Base-by-base conservation (phyloP, 345 rosid genomes). In the Adansonia digitata region DNA sequence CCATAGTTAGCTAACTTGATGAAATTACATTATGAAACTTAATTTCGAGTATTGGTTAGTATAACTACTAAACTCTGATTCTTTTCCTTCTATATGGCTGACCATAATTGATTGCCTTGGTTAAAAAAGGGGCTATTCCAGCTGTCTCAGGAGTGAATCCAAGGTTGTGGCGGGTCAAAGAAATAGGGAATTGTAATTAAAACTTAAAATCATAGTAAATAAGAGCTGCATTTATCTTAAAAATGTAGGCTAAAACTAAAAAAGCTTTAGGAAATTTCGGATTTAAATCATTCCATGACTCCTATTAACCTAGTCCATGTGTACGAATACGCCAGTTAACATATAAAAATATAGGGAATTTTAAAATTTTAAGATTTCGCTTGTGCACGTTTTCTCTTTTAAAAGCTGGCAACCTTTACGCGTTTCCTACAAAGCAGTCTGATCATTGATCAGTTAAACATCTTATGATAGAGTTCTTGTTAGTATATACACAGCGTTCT, bases 361-460 rank as follows among this genome's bases (percentile, higher is more conserved):
- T 52, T n/a, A 5, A n/a, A 45, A 2, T 45, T 13, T 45, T 45
- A 40, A 40, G 43, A 40, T 0, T 48, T 12, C 53, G 17, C 9
- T 2, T 49, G 7, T 48, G 53, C 53, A 48, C 7, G 17, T 55
- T 55, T 55, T 55, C 31, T 24, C 61, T 55, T 52, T 10, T 20
- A 52, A 52, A 52, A 52, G 53, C 26, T n/a, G 57, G 1, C 26
- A 55, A 37, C 24, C 64, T 29, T 48, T 60, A 37, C 65, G 72
- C 49, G 8, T 51, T 34, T 68, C 74, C 40, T 43, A 26, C 62
- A 14, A 40, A 53, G 62, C 72, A 62, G 66, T 66, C 24, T 72
- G 74, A 67, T 67, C 53, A 40, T 17, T 72, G 71, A 59, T 67
- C 53, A 31, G 49, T 40, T 7, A 18, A 60, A 68, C 71, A 62